Percentiles rank a stretch among this genome's conserved stretches.
phyloP scores from a whole-genome alignment of 1,284 basidiomycete species.

The Papiliotrema laurentii region DNA sequence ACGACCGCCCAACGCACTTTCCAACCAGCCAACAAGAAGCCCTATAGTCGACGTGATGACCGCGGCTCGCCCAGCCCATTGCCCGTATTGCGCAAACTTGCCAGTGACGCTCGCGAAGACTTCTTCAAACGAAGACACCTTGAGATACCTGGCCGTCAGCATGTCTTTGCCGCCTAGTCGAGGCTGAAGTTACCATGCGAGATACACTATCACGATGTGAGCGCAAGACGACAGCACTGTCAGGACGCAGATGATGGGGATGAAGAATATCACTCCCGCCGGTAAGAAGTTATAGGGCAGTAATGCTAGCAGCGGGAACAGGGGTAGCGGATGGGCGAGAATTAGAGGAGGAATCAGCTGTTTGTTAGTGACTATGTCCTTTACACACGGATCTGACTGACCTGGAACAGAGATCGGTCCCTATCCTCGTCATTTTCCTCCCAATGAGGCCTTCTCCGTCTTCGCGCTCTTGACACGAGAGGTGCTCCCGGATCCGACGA shows the following conservation, averaged over 20 bases:
- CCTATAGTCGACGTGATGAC: conserved; percentile 36
- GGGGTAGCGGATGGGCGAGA: conserved; percentile 43
- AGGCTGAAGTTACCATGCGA: conserved; percentile 36
- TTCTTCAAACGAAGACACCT: conserved; percentile 45
- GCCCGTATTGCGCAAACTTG: conserved; percentile 32
- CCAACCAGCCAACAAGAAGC: conserved; percentile 37
- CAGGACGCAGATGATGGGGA: conserved; percentile 40
- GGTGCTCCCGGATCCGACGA: conserved; percentile 18
- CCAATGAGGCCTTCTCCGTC: conserved; percentile 15
- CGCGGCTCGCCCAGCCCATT: conserved; percentile 34
- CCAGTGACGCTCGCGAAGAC: conserved; percentile 39
- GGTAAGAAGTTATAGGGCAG: conserved; percentile 46
- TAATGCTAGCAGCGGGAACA: conserved; percentile 40
- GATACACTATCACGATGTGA: conserved; percentile 48
- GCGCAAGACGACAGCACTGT: conserved; percentile 41
- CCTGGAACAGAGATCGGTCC: conserved; percentile 25
- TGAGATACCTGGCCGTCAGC: conserved; percentile 37
- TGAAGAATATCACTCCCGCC: conserved; percentile 45
- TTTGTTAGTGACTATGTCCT: background rate
- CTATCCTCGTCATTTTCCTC: conserved; percentile 20
- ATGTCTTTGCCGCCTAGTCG: background rate
- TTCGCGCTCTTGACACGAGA: conserved; percentile 11
- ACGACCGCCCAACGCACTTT: conserved; percentile 28
- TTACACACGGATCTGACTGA: conserved; percentile 6
- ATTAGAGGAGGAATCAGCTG: conserved; percentile 45